Percentiles rank a stretch among this genome's conserved stretches.
These are phyloP conservation scores for Albophoma yamanashiensis DNA, from an alignment of 2,329 filamentous ascomycete genomes.

Conservation along the genomic window DNA sequence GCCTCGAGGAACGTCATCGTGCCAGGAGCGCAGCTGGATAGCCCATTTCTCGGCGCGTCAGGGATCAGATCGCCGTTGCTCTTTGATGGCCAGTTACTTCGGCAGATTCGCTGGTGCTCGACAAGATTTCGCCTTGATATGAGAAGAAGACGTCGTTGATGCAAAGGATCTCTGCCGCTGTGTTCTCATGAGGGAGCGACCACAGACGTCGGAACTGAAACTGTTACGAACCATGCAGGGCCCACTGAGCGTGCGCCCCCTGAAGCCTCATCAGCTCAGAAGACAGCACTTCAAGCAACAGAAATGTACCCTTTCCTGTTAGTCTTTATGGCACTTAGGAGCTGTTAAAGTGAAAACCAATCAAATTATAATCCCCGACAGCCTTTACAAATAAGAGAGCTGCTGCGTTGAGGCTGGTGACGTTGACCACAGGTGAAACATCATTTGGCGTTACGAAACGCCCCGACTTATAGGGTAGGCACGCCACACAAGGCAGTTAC, in stretches of 20 bases:
- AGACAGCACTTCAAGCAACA: neutral
- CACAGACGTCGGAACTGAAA: neutral
- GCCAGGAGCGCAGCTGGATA: conserved; percentile 1
- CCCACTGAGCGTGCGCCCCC: neutral
- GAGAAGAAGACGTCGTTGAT: neutral
- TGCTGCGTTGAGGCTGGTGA: neutral
- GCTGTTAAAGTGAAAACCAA: neutral
- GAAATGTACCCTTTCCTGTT: too few relatives aligned
- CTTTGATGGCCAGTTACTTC: neutral
- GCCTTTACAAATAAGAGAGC: too few relatives aligned
- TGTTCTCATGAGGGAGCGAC: neutral
- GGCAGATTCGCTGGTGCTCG: neutral
- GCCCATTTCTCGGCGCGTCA: neutral
- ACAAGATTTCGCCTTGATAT: neutral
- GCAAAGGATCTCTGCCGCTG: neutral
- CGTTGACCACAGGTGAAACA: neutral
- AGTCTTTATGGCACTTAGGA: neutral
- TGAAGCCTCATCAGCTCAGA: neutral
- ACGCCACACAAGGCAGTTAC: neutral
- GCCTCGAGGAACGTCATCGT: conserved; percentile 11
- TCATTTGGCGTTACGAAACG: neutral
- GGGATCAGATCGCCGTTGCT: neutral
- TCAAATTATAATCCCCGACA: neutral
- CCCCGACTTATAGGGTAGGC: neutral
- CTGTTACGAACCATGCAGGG: neutral